Evolutionary conservation across 768 basidiomycete species (phyloP).

Genomic region (Termitomyces eurrhizus): DNA sequence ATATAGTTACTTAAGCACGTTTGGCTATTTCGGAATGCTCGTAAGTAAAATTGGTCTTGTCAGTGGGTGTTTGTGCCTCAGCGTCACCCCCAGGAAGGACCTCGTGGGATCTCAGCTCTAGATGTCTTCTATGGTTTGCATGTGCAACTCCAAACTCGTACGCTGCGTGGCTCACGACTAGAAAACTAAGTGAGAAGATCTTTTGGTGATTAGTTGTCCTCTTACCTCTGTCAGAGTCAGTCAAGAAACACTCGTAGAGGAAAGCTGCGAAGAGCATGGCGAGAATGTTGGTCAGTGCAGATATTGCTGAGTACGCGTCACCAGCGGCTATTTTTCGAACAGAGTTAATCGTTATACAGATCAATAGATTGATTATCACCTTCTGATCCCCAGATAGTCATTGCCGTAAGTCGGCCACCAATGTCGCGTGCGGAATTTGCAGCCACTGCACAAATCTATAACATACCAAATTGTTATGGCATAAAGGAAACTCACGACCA

Average conservation of each 20-base stretch:
- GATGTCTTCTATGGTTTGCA: slow-evolving; percentile 14
- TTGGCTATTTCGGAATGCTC: slow-evolving; percentile 7
- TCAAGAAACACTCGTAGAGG: slow-evolving; percentile 54
- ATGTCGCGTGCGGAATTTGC: slow-evolving; percentile 69
- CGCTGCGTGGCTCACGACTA: slow-evolving; percentile 14
- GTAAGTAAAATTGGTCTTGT: slow-evolving; percentile 7
- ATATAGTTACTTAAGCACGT: background rate
- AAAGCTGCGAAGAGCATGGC: slow-evolving; percentile 52
- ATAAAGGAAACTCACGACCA: slow-evolving; percentile 33
- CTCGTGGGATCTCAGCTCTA: background rate
- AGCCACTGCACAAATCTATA: slow-evolving; percentile 35
- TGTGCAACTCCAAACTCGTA: slow-evolving; percentile 11
- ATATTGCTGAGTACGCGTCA: slow-evolving; percentile 54
- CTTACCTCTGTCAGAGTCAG: slow-evolving; percentile 57
- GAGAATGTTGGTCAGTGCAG: slow-evolving; percentile 64
- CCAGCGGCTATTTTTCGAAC: slow-evolving; percentile 37
- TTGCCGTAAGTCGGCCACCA: slow-evolving; percentile 56
- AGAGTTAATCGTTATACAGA: background rate
- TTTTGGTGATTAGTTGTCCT: background rate
- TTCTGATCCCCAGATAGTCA: slow-evolving; percentile 56
- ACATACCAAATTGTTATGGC: background rate
- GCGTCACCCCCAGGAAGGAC: background rate
- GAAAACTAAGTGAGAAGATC: background rate
- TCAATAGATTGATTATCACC: slow-evolving; percentile 25
- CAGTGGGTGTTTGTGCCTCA: slow-evolving; percentile 4